Base-by-base conservation (phyloP, 306 rosid genomes). In the Mucuna pruriens region DNA sequence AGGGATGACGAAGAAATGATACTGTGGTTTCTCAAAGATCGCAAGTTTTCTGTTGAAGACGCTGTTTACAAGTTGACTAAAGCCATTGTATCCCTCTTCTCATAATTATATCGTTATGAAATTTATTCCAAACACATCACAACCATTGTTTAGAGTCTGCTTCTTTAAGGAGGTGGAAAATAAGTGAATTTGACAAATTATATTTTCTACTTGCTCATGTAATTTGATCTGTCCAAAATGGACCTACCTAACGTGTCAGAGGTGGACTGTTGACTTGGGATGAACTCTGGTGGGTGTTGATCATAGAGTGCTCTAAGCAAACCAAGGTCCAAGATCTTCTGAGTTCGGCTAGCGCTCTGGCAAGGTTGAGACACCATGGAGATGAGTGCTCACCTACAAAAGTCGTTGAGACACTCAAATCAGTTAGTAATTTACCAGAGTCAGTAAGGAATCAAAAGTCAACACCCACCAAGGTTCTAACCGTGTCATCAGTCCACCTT, bases 1-100 rank as follows among this genome's bases (percentile, higher is more conserved):
- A 90, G 99, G 78, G 98, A 95, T 80, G 99, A 95, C n/a, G 99
- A 95, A 78, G 96, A 95, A 74, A 80, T 95, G 97, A 95, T 95
- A 82, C 82, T 88, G 33, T 91, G 98, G 99, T 95, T 93, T 87
- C 97, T 95, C 44, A 91, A 87, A 86, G 99, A 95, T 79, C 89
- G 99, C 11, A 90, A 83, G 38, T 95, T 90, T 80, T 89, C 89
- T 34, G 90, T 88, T 22, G 88, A 85, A 6, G 94, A 95, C 9
- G 86, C 98, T 40, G 84, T 84, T 79, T 85, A 85, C 44, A 95
- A 90, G 82, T 82, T 93, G 91, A 82, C 87, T 13, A 93, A 86
- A 88, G 93, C 99, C 62, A 93, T 91, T 88, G 98, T 95, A 95
- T 88, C 91, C 93, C 90, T 79, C 36, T 25, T 74, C 44, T 23